These are phyloP conservation scores for Lathyrus oleraceus DNA, from an alignment of 306 rosid species.

Conservation along the genomic window DNA sequence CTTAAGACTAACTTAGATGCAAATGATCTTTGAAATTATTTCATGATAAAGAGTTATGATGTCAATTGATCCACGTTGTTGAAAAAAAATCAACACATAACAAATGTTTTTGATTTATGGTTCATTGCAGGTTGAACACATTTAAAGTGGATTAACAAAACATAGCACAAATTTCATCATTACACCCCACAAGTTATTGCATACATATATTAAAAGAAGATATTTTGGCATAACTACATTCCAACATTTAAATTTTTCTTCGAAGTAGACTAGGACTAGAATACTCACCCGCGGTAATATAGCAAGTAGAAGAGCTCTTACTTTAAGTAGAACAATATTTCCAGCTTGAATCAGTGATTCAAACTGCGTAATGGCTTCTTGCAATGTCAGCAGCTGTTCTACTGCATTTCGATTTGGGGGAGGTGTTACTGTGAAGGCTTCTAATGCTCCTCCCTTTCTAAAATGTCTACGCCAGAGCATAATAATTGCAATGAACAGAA, in stretches of 20 bases:
- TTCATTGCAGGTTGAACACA: conserved; percentile 7
- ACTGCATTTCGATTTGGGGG: conserved; percentile 81
- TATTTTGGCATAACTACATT: conserved; percentile 9
- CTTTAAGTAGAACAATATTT: conserved; percentile 79
- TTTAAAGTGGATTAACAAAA: conserved; percentile 26
- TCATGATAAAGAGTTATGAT: background rate
- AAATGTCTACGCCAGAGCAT: conserved; percentile 78
- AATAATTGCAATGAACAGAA: conserved; percentile 52
- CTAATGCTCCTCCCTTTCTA: conserved; percentile 55
- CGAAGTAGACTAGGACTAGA: conserved; percentile 1
- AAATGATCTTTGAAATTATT: background rate
- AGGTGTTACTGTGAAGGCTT: conserved; percentile 62
- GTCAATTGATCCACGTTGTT: background rate
- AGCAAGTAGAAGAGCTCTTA: conserved; percentile 86
- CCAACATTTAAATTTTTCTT: conserved; percentile 8
- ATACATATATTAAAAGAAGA: conserved; percentile 18
- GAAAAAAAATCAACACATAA: background rate
- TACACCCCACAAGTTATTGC: conserved; percentile 12
- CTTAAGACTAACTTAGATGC: background rate
- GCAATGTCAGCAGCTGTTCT: conserved; percentile 82
- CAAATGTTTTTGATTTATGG: conserved; percentile 18
- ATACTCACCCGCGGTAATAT: conserved; percentile 74
- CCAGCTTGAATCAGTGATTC: conserved; percentile 79
- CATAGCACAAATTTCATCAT: conserved; percentile 13
- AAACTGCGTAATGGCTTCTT: conserved; percentile 76